phyloP scores from a whole-genome alignment of 2,329 filamentous ascomycete genomes.

The Fusarium sp. region DNA sequence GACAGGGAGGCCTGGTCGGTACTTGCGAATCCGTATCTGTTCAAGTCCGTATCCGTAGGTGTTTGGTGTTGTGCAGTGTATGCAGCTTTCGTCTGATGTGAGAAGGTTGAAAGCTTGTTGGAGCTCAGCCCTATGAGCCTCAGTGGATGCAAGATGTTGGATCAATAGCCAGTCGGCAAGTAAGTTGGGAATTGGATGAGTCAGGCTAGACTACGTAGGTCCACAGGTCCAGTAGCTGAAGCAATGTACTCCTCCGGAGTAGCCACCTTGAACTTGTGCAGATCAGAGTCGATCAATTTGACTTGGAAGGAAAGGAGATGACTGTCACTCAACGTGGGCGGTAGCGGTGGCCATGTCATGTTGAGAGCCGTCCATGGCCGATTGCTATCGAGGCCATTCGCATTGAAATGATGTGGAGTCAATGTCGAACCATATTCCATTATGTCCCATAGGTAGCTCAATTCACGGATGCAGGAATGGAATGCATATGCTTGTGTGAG shows the following conservation, averaged over 20 bases:
- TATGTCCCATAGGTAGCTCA: not conserved
- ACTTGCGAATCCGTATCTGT: not conserved
- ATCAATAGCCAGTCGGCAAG: too few relatives aligned
- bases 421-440: not conserved
- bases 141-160: too few relatives aligned
- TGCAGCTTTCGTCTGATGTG: not conserved
- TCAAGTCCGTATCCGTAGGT: not conserved
- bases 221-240: too few relatives aligned
- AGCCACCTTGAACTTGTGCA: not conserved
- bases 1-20: not conserved
- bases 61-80: not conserved
- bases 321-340: not conserved
- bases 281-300: not conserved
- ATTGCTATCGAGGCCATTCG: not conserved
- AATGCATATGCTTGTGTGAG: not conserved
- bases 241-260: not conserved
- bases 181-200: not conserved
- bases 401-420: too few relatives aligned
- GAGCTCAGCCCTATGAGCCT: not conserved
- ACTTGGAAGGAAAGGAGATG: not conserved
- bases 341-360: not conserved
- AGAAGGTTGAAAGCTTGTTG: not conserved
- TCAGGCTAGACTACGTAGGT: too few relatives aligned
- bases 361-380: not conserved
- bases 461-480: not conserved